phyloP scores from a whole-genome alignment of 805 yeast species.

The Priceomyces medius region DNA sequence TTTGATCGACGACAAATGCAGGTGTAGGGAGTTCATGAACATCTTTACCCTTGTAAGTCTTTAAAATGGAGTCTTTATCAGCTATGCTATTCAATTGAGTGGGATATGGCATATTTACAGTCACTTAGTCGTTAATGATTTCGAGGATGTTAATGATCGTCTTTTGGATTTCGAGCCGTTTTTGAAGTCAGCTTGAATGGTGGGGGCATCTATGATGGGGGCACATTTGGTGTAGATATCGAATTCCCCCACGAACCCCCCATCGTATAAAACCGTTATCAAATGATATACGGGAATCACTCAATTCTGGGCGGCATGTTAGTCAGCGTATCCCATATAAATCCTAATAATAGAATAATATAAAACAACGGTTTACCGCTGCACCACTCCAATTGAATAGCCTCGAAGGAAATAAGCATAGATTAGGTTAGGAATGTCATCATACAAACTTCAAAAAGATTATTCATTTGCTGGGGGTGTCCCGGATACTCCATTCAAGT shows the following conservation, averaged over 20 bases:
- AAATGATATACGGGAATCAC: neutral
- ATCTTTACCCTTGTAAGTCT: constrained; percentile 39
- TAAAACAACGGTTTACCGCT: too few species aligned
- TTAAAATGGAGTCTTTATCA: constrained; percentile 20
- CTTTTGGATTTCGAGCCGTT: neutral
- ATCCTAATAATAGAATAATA: too few species aligned
- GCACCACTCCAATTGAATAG: too few species aligned
- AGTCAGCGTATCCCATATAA: too few species aligned
- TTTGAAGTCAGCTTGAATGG: neutral
- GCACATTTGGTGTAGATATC: neutral
- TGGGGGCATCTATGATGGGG: neutral
- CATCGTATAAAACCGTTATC: constrained; percentile 10
- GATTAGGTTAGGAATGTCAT: too few species aligned
- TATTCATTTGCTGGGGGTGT: constrained; percentile 25
- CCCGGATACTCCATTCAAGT: constrained; percentile 27
- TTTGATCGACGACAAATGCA: constrained; percentile 42
- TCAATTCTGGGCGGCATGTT: too few species aligned
- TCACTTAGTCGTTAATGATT: too few species aligned
- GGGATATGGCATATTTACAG: constrained; percentile 7
- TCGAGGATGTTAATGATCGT: too few species aligned
- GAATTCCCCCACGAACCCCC: neutral
- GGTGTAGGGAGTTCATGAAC: constrained; percentile 59
- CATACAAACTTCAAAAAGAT: constrained; percentile 16
- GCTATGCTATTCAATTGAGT: constrained; percentile 15
- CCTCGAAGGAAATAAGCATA: too few species aligned